phyloP scores from a whole-genome alignment of 164 flowering plant genomes.

The Liquidambar formosana region DNA sequence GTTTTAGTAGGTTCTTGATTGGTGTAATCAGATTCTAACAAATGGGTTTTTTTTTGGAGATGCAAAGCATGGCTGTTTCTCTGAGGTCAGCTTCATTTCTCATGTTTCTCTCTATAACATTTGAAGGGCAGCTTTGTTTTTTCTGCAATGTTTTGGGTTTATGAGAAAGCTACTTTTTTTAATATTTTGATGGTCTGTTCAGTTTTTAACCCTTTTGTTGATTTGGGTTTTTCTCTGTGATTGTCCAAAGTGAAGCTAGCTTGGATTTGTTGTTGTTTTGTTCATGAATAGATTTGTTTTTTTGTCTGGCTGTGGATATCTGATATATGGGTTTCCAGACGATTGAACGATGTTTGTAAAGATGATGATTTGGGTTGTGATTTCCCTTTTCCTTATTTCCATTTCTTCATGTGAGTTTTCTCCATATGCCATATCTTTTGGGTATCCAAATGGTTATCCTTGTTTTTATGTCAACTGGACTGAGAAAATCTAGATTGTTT shows the following conservation, averaged over 20 bases:
- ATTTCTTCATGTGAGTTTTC: neutral
- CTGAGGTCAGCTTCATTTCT: slow-evolving; percentile 37
- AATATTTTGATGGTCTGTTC: neutral
- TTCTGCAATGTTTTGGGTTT: neutral
- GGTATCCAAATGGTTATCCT: neutral
- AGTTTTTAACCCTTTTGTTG: neutral
- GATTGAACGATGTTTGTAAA: neutral
- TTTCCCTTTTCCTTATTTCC: neutral
- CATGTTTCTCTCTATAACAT: neutral
- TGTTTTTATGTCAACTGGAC: neutral
- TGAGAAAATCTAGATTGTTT: neutral
- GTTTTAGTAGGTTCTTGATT: slow-evolving; percentile 4
- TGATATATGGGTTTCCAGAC: neutral
- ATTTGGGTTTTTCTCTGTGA: slow-evolving; percentile 1
- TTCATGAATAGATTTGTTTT: neutral
- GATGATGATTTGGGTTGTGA: neutral
- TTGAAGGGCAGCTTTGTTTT: neutral
- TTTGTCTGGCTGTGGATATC: neutral
- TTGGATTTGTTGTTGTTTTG: neutral
- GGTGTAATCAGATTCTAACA: slow-evolving; percentile 15
- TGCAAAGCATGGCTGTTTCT: slow-evolving; percentile 16
- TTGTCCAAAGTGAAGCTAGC: neutral
- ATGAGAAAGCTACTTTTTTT: neutral
- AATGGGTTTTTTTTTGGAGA: slow-evolving; percentile 24
- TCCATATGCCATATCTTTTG: neutral